Percentiles rank a stretch among this genome's conserved stretches.
Conservation (phyloP, 2,329 filamentous ascomycete species). For the Cordyceps farinosa region DNA sequence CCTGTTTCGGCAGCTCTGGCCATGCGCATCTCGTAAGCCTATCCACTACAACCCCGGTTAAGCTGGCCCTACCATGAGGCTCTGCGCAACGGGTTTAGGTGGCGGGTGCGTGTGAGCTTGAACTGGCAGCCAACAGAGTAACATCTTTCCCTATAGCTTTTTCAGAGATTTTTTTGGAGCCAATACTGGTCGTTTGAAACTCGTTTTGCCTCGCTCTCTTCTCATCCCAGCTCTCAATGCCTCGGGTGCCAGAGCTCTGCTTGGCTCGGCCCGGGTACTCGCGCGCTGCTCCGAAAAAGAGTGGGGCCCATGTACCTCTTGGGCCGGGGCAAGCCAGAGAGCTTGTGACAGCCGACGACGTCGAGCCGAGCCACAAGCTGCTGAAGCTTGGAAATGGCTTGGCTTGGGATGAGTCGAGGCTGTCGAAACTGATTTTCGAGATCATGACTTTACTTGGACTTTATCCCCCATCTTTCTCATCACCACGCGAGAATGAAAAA, state of each 20-base stretch:
- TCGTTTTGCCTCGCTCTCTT: neutral
- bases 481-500: neutral
- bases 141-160: neutral
- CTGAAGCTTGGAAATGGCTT: neutral
- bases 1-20: slow-evolving; percentile 13
- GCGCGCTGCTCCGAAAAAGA: slow-evolving; percentile 4
- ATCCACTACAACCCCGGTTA: slow-evolving; percentile 9
- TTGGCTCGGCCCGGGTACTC: slow-evolving; percentile 16
- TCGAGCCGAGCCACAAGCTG: neutral
- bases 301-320: slow-evolving; percentile 13
- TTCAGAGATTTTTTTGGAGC: neutral
- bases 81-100: slow-evolving; percentile 5
- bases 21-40: slow-evolving; percentile 16
- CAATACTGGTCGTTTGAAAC: neutral
- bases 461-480: slow-evolving; percentile 7
- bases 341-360: slow-evolving; percentile 14
- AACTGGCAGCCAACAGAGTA: too few relatives aligned
- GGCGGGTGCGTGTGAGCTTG: neutral
- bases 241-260: neutral
- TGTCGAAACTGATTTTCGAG: neutral
- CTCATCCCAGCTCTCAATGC: slow-evolving; percentile 3
- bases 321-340: slow-evolving; percentile 6
- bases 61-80: slow-evolving; percentile 16
- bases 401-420: neutral
- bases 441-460: too few relatives aligned